These are phyloP conservation scores for Planoprotostelium fungivorum DNA, from an alignment of 78 protist genomes.

Conservation along the genomic window DNA sequence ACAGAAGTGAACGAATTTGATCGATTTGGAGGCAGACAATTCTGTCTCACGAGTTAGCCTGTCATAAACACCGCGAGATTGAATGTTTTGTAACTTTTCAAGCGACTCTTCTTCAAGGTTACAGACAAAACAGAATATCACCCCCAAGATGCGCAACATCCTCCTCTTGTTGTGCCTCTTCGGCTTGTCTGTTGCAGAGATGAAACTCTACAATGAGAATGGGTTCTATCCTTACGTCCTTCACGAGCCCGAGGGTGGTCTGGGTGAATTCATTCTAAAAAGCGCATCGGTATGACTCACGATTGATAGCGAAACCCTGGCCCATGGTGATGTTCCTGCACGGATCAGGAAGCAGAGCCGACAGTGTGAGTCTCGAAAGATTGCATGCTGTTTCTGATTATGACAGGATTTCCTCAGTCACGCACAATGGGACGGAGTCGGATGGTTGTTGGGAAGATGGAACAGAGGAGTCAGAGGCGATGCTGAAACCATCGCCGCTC, in stretches of 20 bases:
- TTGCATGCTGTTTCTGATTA: not conserved
- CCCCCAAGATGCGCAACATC: not conserved
- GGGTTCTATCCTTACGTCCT: not conserved
- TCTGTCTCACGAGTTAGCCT: too few relatives aligned
- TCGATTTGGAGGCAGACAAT: too few relatives aligned
- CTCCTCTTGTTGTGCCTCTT: not conserved
- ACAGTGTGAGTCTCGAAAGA: not conserved
- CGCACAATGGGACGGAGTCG: conserved; percentile 1
- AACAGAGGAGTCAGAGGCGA: not conserved
- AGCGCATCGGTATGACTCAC: not conserved
- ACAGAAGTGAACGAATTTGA: too few relatives aligned
- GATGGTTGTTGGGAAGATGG: not conserved
- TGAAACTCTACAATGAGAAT: not conserved
- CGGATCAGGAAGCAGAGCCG: not conserved
- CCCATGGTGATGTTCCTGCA: not conserved
- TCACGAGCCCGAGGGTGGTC: not conserved
- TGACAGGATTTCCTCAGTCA: not conserved
- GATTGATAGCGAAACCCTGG: not conserved
- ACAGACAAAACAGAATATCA: too few relatives aligned
- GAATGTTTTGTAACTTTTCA: too few relatives aligned
- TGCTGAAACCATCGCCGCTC: not conserved
- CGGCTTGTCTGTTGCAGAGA: not conserved
- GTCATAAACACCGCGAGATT: too few relatives aligned
- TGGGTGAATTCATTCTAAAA: not conserved
- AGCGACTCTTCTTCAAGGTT: too few relatives aligned